A percentile compares a stretch with the other conserved stretches of the same genome.
phyloP scores from a whole-genome alignment of 1,284 basidiomycete genomes.

The Boletus mariae region DNA sequence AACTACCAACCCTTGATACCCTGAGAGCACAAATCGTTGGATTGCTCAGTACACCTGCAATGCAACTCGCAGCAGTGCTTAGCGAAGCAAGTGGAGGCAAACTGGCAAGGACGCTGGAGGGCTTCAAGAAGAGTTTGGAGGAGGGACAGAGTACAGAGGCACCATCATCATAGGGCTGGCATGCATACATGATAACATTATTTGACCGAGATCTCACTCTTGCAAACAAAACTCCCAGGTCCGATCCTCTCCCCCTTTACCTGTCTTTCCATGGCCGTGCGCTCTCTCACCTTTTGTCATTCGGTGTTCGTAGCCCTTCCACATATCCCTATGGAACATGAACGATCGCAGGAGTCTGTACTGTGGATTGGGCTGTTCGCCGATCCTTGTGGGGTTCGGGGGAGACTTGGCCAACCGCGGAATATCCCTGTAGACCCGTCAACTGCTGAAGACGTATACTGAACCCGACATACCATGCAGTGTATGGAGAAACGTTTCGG shows the following conservation, averaged over 20 bases:
- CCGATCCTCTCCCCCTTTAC: conserved; percentile 70
- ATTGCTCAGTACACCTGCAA: conserved; percentile 64
- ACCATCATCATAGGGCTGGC: conserved; percentile 18
- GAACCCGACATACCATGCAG: conserved; percentile 62
- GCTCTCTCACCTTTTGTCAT: conserved; percentile 85
- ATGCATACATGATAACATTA: conserved; percentile 4
- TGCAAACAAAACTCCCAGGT: conserved; percentile 74
- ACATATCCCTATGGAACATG: conserved; percentile 67
- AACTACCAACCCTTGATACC: conserved; percentile 67
- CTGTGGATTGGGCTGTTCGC: conserved; percentile 53
- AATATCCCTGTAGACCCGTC: conserved; percentile 55
- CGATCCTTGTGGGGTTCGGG: conserved; percentile 44
- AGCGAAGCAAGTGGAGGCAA: conserved; percentile 71
- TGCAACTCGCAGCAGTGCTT: conserved; percentile 65
- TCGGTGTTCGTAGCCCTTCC: conserved; percentile 86
- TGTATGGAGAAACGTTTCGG: conserved; percentile 86
- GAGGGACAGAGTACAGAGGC: conserved; percentile 36
- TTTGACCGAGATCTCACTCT: conserved; percentile 18
- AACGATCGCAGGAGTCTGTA: conserved; percentile 83
- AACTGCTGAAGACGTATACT: not conserved
- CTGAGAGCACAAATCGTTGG: conserved; percentile 74
- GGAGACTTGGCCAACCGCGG: conserved; percentile 78
- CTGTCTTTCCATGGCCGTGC: conserved; percentile 61
- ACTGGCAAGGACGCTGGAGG: conserved; percentile 73
- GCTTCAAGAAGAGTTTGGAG: conserved; percentile 71